A percentile compares a stretch with the other conserved stretches of the same genome.
phyloP scores from a whole-genome alignment of 225 moss, liverwort and hornwort species.

The Antitrichia curtipendula region DNA sequence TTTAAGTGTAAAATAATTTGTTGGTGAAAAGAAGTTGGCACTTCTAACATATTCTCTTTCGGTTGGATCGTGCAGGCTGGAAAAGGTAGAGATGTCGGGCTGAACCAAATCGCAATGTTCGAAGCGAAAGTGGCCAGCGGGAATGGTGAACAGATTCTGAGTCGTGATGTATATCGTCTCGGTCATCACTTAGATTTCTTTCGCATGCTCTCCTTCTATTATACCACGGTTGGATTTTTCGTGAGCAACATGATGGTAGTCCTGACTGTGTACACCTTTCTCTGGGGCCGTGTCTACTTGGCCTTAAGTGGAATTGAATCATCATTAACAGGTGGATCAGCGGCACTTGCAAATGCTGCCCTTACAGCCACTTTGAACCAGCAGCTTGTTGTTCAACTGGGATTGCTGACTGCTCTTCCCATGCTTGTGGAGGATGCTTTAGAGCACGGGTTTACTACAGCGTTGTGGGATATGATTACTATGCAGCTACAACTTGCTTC shows the following conservation, averaged over 20 bases:
- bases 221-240: slow-evolving; percentile 81
- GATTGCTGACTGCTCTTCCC: slow-evolving; percentile 81
- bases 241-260: slow-evolving; percentile 85
- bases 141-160: slow-evolving; percentile 91
- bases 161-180: slow-evolving; percentile 90
- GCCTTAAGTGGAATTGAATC: slow-evolving; percentile 74
- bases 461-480: slow-evolving; percentile 78
- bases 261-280: slow-evolving; percentile 78
- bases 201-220: slow-evolving; percentile 89
- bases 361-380: slow-evolving; percentile 85
- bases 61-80: slow-evolving; percentile 56
- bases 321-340: slow-evolving; percentile 36
- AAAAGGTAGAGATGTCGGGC: slow-evolving; percentile 91
- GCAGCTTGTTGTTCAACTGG: slow-evolving; percentile 87
- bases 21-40: neutral
- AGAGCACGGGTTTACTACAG: slow-evolving; percentile 74
- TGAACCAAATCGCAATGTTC: slow-evolving; percentile 92
- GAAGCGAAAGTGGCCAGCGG: slow-evolving; percentile 98
- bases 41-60: neutral
- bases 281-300: slow-evolving; percentile 90
- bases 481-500: slow-evolving; percentile 97
- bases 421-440: slow-evolving; percentile 95
- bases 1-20: neutral
- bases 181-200: slow-evolving; percentile 96
- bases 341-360: slow-evolving; percentile 48